Conservation (phyloP, 345 rosid species). For the Erysimum cheiranthoides region DNA sequence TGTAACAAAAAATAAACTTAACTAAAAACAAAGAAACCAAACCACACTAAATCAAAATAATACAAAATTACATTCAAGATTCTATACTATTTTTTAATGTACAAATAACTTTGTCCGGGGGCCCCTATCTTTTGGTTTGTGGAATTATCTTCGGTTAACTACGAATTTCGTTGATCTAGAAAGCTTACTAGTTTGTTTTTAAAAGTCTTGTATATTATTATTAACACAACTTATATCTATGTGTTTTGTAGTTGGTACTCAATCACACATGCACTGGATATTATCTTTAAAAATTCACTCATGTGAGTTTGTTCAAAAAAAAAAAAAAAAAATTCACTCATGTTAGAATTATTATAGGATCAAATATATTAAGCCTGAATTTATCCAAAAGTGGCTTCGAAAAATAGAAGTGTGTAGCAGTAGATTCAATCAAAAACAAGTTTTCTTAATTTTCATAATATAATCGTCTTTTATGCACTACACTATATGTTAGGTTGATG, state of each 20-base stretch:
- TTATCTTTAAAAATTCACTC: background rate
- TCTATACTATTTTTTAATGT: background rate
- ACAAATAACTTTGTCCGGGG: background rate
- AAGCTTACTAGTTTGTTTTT: background rate
- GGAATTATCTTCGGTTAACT: slow-evolving; percentile 4
- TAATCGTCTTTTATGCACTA: background rate
- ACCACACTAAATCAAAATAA: background rate
- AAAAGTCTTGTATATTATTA: background rate
- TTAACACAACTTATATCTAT: background rate
- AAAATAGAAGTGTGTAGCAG: background rate
- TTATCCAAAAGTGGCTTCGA: background rate
- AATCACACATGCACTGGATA: background rate
- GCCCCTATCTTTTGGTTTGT: background rate
- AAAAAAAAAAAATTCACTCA: background rate
- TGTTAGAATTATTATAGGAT: slow-evolving; percentile 3
- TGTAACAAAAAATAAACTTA: background rate
- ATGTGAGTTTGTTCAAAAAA: too few species aligned
- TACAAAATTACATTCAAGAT: slow-evolving; percentile 29
- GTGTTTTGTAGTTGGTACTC: background rate
- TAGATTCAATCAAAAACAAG: background rate
- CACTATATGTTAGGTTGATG: background rate
- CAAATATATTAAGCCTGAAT: background rate
- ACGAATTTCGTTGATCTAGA: background rate
- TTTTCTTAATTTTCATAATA: background rate
- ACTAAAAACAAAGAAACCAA: background rate